Evolutionary conservation across 306 rosid species (phyloP), one percentile per base, ranked within the genome.

Genomic region (Citrullus mucosospermus): DNA sequence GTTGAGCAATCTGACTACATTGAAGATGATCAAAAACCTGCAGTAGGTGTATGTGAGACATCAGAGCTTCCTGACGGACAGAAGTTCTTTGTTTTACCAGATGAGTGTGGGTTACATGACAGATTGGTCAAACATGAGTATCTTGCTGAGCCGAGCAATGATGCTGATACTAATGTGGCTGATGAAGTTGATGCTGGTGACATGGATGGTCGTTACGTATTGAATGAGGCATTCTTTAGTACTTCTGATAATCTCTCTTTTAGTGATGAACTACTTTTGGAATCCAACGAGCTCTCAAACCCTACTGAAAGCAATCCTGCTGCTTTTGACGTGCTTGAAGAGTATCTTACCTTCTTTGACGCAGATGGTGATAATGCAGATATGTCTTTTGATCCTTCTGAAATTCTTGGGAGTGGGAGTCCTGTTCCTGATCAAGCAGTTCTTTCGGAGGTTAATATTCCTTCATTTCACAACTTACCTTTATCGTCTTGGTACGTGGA

Each of bases 221-320:
- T 30, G 53, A 80, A 78, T 59, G 91, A 86, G 25, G 46, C 63
- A 32, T 85, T 53, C 81, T 70, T 82, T 22, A 83, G 87, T 78
- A 77, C 89, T 60, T 0, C 51, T 61, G 86, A 81, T 57, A 58
- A 65, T 82, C 80, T 36, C 75, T 78, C 78, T 18, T 46, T 59
- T 43, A 81, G 65, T 78, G 91, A 84, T 76, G 92, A 83, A 38
- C 86, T 84, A 63, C 88, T 75, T 81, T 73, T 95, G 54, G 97
- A 92, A 83, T 73, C 93, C n/a, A 81, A 92, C 80, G 97, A 95
- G 77, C 88, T 91, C 59, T 12, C 74, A 32, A 76, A 83, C 67
- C 89, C 89, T 17, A 22, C 81, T 1, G 86, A 81, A 81, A 81
- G 70, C 0, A 88, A 80, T 77, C 71, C 88, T 80, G 77, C 56